A percentile compares a stretch with the other conserved stretches of the same genome.
phyloP scores from a whole-genome alignment of 2,329 filamentous ascomycete genomes.

The Reticulascus tulasneorum region DNA sequence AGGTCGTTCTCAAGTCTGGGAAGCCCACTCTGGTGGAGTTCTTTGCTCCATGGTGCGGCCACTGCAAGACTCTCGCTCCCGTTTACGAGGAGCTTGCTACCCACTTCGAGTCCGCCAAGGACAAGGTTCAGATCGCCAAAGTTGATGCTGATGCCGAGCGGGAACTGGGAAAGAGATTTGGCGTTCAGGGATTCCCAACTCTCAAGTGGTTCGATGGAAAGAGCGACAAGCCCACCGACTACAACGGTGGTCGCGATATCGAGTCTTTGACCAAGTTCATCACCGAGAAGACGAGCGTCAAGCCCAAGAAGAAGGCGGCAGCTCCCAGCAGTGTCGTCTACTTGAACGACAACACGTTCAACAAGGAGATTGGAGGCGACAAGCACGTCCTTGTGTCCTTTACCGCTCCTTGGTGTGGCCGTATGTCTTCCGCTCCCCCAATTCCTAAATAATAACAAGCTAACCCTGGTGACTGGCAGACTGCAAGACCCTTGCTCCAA shows the following conservation, averaged over 20 bases:
- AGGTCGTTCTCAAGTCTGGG: constrained; percentile 81
- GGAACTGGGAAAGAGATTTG: constrained; percentile 77
- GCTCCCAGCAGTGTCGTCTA: constrained; percentile 72
- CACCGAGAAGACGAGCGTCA: constrained; percentile 79
- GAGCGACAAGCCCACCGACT: constrained; percentile 79
- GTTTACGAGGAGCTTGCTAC: constrained; percentile 86
- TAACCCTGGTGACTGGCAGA: constrained; percentile 49
- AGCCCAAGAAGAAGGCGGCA: constrained; percentile 71
- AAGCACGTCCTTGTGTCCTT: constrained; percentile 94
- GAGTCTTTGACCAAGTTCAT: constrained; percentile 82
- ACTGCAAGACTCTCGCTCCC: constrained; percentile 97
- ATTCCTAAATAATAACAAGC: constrained; percentile 3
- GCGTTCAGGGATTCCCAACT: constrained; percentile 91
- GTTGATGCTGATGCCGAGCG: constrained; percentile 92
- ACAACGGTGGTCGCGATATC: constrained; percentile 80
- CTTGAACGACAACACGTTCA: constrained; percentile 77
- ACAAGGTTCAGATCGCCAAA: constrained; percentile 83
- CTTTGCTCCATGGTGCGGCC: constrained; percentile 97
- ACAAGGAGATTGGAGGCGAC: constrained; percentile 71
- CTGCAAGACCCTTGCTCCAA: constrained; percentile 91
- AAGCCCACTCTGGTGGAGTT: constrained; percentile 97
- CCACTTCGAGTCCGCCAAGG: constrained; percentile 66
- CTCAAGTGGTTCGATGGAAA: constrained; percentile 98
- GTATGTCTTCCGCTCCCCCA: constrained; percentile 64
- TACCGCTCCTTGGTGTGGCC: constrained; percentile 97